A percentile compares a stretch with the other conserved stretches of the same genome.
These are phyloP conservation scores for Ambrosia trifida DNA, from an alignment of 129 eudicot species.

Conservation along the genomic window DNA sequence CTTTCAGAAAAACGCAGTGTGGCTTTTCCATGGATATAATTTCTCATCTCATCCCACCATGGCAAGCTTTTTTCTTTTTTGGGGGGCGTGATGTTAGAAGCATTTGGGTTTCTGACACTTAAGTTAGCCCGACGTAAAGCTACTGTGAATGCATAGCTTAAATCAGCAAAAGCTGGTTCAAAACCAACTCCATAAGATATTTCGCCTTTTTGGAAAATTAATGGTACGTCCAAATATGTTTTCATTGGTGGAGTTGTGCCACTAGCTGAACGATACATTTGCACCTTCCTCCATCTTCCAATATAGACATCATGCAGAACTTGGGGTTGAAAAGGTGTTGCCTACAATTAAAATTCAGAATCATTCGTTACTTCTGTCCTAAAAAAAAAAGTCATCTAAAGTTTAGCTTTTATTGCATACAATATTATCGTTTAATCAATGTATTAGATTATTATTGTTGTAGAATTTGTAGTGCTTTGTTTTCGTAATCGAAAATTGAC, in stretches of 20 bases:
- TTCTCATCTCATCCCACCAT: constrained; percentile 99
- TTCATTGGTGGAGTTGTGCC: constrained; percentile 98
- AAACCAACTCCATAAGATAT: constrained; percentile 81
- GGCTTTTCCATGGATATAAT: constrained; percentile 77
- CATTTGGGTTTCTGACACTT: constrained; percentile 80
- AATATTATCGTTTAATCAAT: neutral
- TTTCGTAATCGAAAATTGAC: neutral
- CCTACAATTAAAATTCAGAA: constrained; percentile 54
- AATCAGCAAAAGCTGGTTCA: constrained; percentile 88
- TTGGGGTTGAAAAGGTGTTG: constrained; percentile 94
- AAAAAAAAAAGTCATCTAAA: neutral
- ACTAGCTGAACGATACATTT: constrained; percentile 84
- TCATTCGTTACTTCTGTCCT: neutral
- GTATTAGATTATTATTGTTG: neutral
- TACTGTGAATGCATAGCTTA: constrained; percentile 92
- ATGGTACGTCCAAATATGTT: constrained; percentile 77
- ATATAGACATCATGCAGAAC: constrained; percentile 67
- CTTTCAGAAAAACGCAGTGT: constrained; percentile 64
- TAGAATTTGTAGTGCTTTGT: neutral
- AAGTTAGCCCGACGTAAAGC: constrained; percentile 97
- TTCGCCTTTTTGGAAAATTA: constrained; percentile 82
- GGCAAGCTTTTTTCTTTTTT: constrained; percentile 97
- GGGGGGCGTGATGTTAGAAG: constrained; percentile 55
- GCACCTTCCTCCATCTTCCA: constrained; percentile 92
- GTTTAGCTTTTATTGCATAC: neutral